A percentile compares a stretch with the other conserved stretches of the same genome.
Conservation (phyloP, 2,329 filamentous ascomycete genomes). For the Ceratocystis albifundus region DNA sequence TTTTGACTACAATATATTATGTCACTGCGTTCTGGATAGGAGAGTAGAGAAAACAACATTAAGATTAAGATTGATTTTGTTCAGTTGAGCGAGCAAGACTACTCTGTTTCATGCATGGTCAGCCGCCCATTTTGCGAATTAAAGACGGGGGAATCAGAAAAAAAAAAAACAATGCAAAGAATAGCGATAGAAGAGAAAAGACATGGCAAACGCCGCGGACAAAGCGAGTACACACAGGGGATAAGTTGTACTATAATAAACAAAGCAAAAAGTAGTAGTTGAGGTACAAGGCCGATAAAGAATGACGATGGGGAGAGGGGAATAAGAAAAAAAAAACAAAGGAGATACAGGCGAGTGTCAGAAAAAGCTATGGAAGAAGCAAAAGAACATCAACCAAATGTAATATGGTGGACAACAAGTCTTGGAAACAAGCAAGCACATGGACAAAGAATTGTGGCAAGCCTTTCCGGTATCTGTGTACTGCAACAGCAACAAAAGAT, state of each 20-base stretch:
- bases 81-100: background rate
- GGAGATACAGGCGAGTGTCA: background rate
- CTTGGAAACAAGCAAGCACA: slow-evolving; percentile 2
- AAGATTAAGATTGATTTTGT: slow-evolving; percentile 1
- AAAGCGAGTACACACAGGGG: background rate
- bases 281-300: background rate
- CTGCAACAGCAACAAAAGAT: background rate
- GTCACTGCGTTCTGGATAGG: background rate
- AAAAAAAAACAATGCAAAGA: background rate
- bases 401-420: background rate
- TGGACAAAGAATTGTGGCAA: background rate
- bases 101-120: background rate
- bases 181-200: background rate
- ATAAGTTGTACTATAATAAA: background rate
- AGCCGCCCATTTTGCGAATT: background rate
- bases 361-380: background rate
- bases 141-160: background rate
- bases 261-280: background rate
- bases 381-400: background rate
- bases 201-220: background rate
- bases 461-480: too few relatives aligned
- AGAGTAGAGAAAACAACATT: background rate
- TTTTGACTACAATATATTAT: background rate
- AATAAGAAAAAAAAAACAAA: slow-evolving; percentile 8
- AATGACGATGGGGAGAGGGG: background rate